A percentile compares a stretch with the other conserved stretches of the same genome.
Evolutionary conservation across 345 rosid genomes (phyloP).

Genomic region (Rhizophora apiculata): DNA sequence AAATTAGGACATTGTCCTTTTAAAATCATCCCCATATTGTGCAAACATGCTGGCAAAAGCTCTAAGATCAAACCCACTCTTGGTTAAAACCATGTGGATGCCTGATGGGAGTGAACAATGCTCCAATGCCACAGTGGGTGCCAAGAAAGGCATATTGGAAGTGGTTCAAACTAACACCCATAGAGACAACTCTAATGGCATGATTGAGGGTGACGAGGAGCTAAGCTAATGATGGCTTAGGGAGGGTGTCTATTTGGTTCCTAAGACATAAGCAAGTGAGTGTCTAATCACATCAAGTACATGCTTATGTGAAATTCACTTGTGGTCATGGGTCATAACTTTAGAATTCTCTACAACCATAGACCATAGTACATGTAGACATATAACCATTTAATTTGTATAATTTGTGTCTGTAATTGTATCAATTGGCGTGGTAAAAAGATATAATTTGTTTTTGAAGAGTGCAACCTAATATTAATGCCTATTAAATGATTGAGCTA

Average conservation of each 20-base stretch:
- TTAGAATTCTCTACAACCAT: not conserved
- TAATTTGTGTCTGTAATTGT: not conserved
- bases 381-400: not conserved
- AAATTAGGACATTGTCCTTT: constrained; percentile 41
- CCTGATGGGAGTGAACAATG: constrained; percentile 16
- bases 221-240: not conserved
- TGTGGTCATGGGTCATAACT: constrained; percentile 13
- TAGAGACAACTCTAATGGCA: constrained; percentile 23
- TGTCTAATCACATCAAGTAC: not conserved
- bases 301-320: constrained; percentile 16
- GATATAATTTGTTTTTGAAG: not conserved
- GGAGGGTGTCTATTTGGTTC: constrained; percentile 5
- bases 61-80: constrained; percentile 34
- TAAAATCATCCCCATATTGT: constrained; percentile 36
- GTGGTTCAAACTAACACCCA: constrained; percentile 36
- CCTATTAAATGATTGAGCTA: too few relatives aligned
- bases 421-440: not conserved
- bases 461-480: too few relatives aligned
- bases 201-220: not conserved
- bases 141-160: constrained; percentile 12
- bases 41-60: constrained; percentile 32
- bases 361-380: not conserved
- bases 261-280: constrained; percentile 37
- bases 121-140: constrained; percentile 1
- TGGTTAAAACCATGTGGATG: constrained; percentile 47